Percentiles rank a stretch among this genome's conserved stretches.
phyloP scores from a whole-genome alignment of 495 filamentous ascomycete genomes.

The Hamigera avellanea region DNA sequence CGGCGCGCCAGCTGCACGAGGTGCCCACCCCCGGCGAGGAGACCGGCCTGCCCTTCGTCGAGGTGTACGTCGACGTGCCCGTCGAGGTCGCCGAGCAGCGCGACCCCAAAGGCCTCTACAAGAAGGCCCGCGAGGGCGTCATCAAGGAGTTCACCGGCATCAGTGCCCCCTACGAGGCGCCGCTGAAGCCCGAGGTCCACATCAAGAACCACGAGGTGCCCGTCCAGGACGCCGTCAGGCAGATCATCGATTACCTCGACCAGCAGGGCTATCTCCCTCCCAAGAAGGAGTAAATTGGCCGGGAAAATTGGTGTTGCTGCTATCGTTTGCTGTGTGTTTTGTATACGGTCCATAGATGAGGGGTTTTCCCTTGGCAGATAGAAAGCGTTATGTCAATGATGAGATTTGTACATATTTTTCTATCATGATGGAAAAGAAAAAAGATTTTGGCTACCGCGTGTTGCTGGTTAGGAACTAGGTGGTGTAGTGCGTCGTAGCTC shows the following conservation, averaged over 20 bases:
- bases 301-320: not conserved
- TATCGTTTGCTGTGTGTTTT: not conserved
- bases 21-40: conserved; percentile 31
- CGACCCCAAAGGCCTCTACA: conserved; percentile 95
- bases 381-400: too few species aligned
- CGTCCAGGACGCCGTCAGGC: conserved; percentile 72
- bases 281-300: conserved; percentile 24
- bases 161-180: conserved; percentile 82
- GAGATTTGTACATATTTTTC: too few species aligned
- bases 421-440: too few species aligned
- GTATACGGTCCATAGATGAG: too few species aligned
- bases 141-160: conserved; percentile 98
- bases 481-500: too few species aligned
- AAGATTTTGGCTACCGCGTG: too few species aligned
- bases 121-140: conserved; percentile 84
- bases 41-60: conserved; percentile 72
- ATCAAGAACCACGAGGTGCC: conserved; percentile 65
- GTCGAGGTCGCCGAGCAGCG: conserved; percentile 85
- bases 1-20: conserved; percentile 69
- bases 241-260: conserved; percentile 74
- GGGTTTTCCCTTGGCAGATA: too few species aligned
- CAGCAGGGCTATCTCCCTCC: conserved; percentile 47
- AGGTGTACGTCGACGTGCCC: conserved; percentile 82
- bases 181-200: conserved; percentile 73
- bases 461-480: too few species aligned